phyloP scores from a whole-genome alignment of 352 stramenopile genomes.

The Phytophthora megakarya region DNA sequence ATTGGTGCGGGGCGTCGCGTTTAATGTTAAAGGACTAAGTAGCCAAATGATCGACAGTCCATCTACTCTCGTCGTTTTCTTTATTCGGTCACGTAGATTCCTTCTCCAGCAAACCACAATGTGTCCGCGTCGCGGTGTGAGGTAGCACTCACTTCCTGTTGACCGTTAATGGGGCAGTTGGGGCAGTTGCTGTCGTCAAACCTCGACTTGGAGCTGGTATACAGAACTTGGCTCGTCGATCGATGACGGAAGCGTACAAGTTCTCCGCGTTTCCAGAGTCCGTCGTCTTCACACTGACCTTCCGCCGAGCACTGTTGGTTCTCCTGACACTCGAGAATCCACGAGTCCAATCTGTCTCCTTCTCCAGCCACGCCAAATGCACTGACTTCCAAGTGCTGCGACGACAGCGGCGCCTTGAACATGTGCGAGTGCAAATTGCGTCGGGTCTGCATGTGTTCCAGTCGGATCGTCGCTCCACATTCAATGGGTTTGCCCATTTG shows the following conservation, averaged over 20 bases:
- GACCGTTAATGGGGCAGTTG: constrained; percentile 82
- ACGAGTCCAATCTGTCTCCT: constrained; percentile 70
- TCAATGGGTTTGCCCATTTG: constrained; percentile 55
- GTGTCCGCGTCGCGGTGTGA: constrained; percentile 52
- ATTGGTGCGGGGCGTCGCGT: constrained; percentile 16
- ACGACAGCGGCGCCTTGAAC: constrained; percentile 70
- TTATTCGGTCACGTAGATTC: constrained; percentile 79
- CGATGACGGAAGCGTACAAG: constrained; percentile 72
- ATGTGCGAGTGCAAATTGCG: constrained; percentile 83
- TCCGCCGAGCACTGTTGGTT: constrained; percentile 70
- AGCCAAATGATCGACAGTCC: constrained; percentile 12
- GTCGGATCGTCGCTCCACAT: constrained; percentile 67
- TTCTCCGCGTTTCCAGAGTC: constrained; percentile 75
- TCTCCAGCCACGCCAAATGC: constrained; percentile 82
- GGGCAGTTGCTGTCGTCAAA: constrained; percentile 87
- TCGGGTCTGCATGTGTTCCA: constrained; percentile 78
- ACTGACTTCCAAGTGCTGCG: constrained; percentile 71
- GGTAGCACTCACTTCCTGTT: constrained; percentile 81
- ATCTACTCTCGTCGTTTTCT: constrained; percentile 13
- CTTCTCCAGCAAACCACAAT: constrained; percentile 82
- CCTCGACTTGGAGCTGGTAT: constrained; percentile 49
- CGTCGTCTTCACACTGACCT: constrained; percentile 73
- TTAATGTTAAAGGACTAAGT: constrained; percentile 35
- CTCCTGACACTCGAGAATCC: constrained; percentile 79
- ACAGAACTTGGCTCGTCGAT: constrained; percentile 55